Base-by-base conservation (phyloP, 768 basidiomycete species). In the Lenzites betulinus region DNA sequence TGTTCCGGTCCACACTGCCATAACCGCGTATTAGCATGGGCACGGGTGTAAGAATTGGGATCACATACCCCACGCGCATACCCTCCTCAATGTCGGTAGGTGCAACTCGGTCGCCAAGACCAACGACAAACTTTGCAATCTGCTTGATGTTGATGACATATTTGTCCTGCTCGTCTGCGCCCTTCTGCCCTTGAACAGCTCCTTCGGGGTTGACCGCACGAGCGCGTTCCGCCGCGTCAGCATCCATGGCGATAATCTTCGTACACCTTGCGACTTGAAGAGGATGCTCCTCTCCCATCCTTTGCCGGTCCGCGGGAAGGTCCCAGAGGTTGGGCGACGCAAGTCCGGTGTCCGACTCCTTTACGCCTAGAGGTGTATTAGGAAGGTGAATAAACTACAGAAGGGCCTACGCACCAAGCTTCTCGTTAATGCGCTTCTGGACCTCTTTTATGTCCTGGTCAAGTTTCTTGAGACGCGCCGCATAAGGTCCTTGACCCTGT, bases 71-170 rank as follows among this genome's bases (percentile, higher is more conserved):
- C 41, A 99, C 97, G 54, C 97, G 89, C 97, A 99, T 99, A n/a
- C 97, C 97, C 79, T 99, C 97, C 74, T 99, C 97, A 54, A 99
- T 95, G 78, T 99, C 97, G 2, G 96, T 97, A 12, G 95, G 92
- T 23, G 97, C 93, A 1, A 99, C 95, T 42, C 94, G 89, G 66
- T 99, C 97, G 20, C 95, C 95, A 5, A 99, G 78, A 20, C 95
- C 97, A 43, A 99, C 97, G 11, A 99, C 97, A 71, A 98, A 98
- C 77, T 99, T 99, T 9, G 97, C 97, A 71, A 98, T 97, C 78
- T 99, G 97, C 74, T 98, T 97, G 76, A 99, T 95, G 73, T 96
- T 97, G 76, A 99, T 98, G 69, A 99, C 93, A 76, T 99, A 98
- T 77, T 98, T 95, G 78, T 98, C 96, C 70, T 96, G 94, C 73